Percentiles rank a stretch among this genome's conserved stretches.
Conservation (phyloP, 441 rosid genomes). For the Lepidium campestre region DNA sequence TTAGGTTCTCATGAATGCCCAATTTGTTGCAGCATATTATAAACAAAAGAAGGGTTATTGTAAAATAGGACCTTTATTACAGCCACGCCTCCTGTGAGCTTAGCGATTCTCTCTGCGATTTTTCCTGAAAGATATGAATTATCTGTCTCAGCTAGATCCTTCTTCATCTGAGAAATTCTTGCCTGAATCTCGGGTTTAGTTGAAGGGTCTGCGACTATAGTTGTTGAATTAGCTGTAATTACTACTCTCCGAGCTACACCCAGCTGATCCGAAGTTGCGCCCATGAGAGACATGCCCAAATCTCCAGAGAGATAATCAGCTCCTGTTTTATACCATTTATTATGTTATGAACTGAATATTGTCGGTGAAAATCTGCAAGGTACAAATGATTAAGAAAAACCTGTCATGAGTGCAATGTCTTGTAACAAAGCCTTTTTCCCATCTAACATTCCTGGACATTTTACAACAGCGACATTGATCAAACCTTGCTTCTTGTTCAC, state of each 20-base stretch:
- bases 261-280: constrained; percentile 77
- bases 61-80: constrained; percentile 55
- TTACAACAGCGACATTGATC: constrained; percentile 77
- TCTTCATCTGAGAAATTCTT: constrained; percentile 78
- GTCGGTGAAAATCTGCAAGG: background rate
- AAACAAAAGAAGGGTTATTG: background rate
- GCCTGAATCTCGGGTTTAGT: constrained; percentile 87
- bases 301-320: constrained; percentile 79
- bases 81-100: constrained; percentile 77
- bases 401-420: constrained; percentile 94
- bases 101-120: constrained; percentile 82
- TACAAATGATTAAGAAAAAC: constrained; percentile 25
- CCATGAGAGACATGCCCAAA: constrained; percentile 46
- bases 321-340: constrained; percentile 32
- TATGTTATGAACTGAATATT: background rate
- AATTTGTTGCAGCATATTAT: background rate
- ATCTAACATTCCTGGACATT: constrained; percentile 83
- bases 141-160: constrained; percentile 74
- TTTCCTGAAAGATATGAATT: constrained; percentile 49
- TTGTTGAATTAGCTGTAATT: constrained; percentile 64
- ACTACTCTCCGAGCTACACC: constrained; percentile 69
- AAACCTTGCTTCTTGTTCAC: constrained; percentile 72
- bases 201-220: constrained; percentile 74
- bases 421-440: constrained; percentile 84
- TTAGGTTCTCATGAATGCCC: background rate